phyloP scores from a whole-genome alignment of 495 filamentous ascomycete genomes.

The Podospora appendiculata region DNA sequence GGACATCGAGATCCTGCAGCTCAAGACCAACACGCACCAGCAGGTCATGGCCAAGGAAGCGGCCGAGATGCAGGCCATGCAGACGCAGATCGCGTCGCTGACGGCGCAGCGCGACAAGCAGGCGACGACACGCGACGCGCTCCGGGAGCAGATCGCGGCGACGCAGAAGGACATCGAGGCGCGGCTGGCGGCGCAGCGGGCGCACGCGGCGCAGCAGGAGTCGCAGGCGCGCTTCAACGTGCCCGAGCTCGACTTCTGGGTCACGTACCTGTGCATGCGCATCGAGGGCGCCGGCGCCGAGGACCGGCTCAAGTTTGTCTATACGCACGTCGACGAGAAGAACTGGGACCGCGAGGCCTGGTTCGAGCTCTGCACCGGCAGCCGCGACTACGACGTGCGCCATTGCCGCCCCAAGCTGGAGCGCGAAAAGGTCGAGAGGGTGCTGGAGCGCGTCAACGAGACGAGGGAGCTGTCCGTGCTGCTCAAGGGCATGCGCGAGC shows the following conservation, averaged over 20 bases:
- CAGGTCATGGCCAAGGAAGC: conserved; percentile 80
- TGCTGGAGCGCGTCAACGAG: conserved; percentile 74
- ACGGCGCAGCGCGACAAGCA: conserved; percentile 68
- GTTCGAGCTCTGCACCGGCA: conserved; percentile 81
- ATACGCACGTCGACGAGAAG: conserved; percentile 76
- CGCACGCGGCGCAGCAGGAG: conserved; percentile 56
- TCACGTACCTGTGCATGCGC: conserved; percentile 75
- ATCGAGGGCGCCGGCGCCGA: conserved; percentile 84
- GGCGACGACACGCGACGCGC: conserved; percentile 59
- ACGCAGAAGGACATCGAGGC: conserved; percentile 61
- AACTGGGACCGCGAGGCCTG: conserved; percentile 86
- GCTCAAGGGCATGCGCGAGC: conserved; percentile 84
- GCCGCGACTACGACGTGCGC: conserved; percentile 75
- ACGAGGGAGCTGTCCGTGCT: conserved; percentile 71
- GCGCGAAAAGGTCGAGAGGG: conserved; percentile 58
- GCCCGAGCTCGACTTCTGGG: conserved; percentile 93
- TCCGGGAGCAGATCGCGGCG: conserved; percentile 71
- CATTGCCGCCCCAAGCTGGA: conserved; percentile 75
- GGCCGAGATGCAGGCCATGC: conserved; percentile 82
- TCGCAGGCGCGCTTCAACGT: conserved; percentile 76
- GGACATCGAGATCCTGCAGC: conserved; percentile 74
- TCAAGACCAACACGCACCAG: conserved; percentile 68
- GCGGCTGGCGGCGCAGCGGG: conserved; percentile 41
- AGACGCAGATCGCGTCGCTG: conserved; percentile 67
- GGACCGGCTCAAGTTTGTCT: conserved; percentile 86